Conservation (phyloP, 2,329 filamentous ascomycete genomes). For the Orbilia ellipsospora region DNA sequence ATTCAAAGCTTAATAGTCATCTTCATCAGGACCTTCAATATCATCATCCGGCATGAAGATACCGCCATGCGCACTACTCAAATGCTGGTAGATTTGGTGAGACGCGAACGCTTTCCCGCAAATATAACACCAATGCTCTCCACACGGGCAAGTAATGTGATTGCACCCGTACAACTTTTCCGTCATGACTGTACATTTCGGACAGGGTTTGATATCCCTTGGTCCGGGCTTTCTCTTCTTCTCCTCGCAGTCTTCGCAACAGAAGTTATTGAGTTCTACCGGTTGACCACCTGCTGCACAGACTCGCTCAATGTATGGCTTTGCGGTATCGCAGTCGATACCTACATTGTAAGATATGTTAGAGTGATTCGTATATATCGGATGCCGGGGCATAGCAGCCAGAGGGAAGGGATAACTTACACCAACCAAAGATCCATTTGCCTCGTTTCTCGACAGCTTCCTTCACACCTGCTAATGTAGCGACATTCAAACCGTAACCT, state of each 20-base stretch:
- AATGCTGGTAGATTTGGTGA: constrained; percentile 62
- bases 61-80: constrained; percentile 61
- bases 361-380: background rate
- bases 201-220: constrained; percentile 60
- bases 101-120: constrained; percentile 61
- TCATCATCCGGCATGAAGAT: constrained; percentile 19
- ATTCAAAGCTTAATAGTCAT: background rate
- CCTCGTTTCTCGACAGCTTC: constrained; percentile 63
- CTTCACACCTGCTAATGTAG: constrained; percentile 62
- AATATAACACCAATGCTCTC: constrained; percentile 63
- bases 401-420: constrained; percentile 24
- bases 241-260: constrained; percentile 63
- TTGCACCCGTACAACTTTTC: constrained; percentile 63
- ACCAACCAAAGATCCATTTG: constrained; percentile 67
- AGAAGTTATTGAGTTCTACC: constrained; percentile 62
- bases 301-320: constrained; percentile 63
- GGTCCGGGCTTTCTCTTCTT: constrained; percentile 29
- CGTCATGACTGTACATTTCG: constrained; percentile 62
- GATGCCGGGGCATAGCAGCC: too few species aligned
- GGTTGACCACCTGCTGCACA: constrained; percentile 64
- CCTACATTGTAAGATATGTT: constrained; percentile 57
- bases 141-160: constrained; percentile 62
- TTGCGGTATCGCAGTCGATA: constrained; percentile 63
- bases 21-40: constrained; percentile 4
- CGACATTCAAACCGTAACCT: constrained; percentile 61